Conservation (phyloP, 2,329 filamentous ascomycete species). For the Nemania sp. region DNA sequence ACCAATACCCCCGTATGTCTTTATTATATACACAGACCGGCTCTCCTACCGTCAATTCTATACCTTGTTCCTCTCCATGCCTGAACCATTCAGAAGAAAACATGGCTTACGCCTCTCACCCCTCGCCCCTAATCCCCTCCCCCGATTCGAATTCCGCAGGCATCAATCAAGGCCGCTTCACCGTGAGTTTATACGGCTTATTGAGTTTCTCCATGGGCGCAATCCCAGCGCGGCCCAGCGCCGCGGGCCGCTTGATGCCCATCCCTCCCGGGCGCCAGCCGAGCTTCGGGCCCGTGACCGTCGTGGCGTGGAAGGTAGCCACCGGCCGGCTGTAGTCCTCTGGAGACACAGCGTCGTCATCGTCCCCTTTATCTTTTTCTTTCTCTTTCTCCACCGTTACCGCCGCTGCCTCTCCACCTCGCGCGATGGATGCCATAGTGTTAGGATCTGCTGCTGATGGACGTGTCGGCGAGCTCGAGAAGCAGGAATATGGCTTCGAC, state of each 20-base stretch:
- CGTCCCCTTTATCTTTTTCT: neutral
- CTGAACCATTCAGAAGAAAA: too few relatives aligned
- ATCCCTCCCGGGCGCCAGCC: slow-evolving; percentile 39
- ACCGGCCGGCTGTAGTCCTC: slow-evolving; percentile 46
- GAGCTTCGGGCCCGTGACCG: slow-evolving; percentile 46
- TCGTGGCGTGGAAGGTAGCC: slow-evolving; percentile 56
- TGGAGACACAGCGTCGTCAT: slow-evolving; percentile 26
- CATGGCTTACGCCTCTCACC: too few relatives aligned
- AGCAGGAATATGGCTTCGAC: slow-evolving; percentile 57
- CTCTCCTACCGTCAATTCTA: too few relatives aligned
- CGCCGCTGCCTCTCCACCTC: slow-evolving; percentile 8
- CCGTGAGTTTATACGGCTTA: slow-evolving; percentile 61
- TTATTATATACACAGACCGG: too few relatives aligned
- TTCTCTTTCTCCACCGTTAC: slow-evolving; percentile 35
- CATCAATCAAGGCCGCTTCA: slow-evolving; percentile 47
- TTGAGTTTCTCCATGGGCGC: slow-evolving; percentile 54
- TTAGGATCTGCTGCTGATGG: slow-evolving; percentile 9
- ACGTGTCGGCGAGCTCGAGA: slow-evolving; percentile 58
- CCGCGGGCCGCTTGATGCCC: slow-evolving; percentile 52
- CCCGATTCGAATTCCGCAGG: neutral
- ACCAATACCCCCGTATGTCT: too few relatives aligned
- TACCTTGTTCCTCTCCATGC: too few relatives aligned
- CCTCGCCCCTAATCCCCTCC: too few relatives aligned
- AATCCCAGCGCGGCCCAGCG: slow-evolving; percentile 47
- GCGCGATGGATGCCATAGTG: neutral